Evolutionary conservation across 108 stramenopile species (phyloP).

Genomic region (Heterococcus sp.): DNA sequence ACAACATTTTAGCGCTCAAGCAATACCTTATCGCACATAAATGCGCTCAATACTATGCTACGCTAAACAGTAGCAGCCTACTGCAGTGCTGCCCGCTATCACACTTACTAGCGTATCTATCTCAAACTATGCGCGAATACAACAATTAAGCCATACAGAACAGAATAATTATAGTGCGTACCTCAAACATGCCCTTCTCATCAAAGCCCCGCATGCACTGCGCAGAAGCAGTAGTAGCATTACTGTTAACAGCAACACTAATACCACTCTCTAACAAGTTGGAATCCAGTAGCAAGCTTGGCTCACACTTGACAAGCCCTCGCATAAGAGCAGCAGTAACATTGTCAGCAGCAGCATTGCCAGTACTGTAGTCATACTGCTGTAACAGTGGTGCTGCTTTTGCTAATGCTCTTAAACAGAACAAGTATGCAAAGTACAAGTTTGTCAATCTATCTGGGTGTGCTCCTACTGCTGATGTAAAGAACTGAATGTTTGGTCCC

Average conservation of each 20-base stretch:
- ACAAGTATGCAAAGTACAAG: constrained; percentile 86
- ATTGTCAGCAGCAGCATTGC: constrained; percentile 42
- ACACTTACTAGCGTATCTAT: too few species aligned
- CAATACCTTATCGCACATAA: too few species aligned
- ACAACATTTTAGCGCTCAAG: too few species aligned
- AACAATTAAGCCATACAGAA: too few species aligned
- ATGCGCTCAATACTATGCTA: too few species aligned
- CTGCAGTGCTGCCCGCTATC: too few species aligned
- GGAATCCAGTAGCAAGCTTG: background rate
- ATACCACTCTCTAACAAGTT: background rate
- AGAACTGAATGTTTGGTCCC: constrained; percentile 32
- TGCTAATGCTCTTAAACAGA: constrained; percentile 74
- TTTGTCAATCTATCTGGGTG: constrained; percentile 79
- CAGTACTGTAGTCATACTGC: constrained; percentile 48
- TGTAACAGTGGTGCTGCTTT: constrained; percentile 64
- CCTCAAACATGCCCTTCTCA: constrained; percentile 46
- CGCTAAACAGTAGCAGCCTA: too few species aligned
- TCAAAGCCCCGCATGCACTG: constrained; percentile 47
- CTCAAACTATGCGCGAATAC: too few species aligned
- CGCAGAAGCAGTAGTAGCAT: background rate
- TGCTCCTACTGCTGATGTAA: constrained; percentile 55
- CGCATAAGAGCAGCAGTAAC: constrained; percentile 14
- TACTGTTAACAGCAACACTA: background rate
- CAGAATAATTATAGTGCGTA: too few species aligned
- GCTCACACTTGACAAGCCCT: constrained; percentile 21